Base-by-base conservation (phyloP, 176 grass and related monocot species). In the Eleusine indica region DNA sequence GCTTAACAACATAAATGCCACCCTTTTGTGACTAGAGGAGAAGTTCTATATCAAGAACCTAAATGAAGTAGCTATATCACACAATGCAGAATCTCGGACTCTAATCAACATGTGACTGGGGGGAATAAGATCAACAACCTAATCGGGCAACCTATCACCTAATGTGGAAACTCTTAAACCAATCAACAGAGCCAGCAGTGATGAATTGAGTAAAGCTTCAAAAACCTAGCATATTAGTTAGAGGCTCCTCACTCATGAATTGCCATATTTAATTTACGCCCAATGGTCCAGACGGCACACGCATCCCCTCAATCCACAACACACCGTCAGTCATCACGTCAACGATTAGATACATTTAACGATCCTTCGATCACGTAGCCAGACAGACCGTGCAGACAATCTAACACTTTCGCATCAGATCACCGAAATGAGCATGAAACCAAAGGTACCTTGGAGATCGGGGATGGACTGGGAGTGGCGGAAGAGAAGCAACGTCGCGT, bases 391-490 rank as follows among this genome's bases (percentile, higher is more conserved):
- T 40, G 80, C 4, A 41, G 29, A 61, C 15, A 76, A 4, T 5
- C 12, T 13, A 19, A 47, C 9, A 4, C 18, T 17, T 38, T 28
- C 51, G 11, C 70, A 30, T 56, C 62, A 46, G 71, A 76, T 87
- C 70, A 42, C 58, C 68, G 28, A 67, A 66, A 88, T 75, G 76
- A 44, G 60, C 16, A 29, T 25, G 40, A 65, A 12, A 71, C 32
- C 32, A 4, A 67, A 70, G 66, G 60, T 75, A 99, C 93, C 96
- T 92, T 95, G 96, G 65, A 99, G 81, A 81, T 99, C 96, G 51
- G 89, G 87, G 83, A 99, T 85, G 82, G 96, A 94, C 72, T 99
- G 91, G 32, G 96, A 94, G 87, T 99, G 91, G 61, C 93, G 87
- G 83, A 99, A 96, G 67, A 96, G 89, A 76, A 90, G 93, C 72